Base-by-base conservation (phyloP, 1,139 yeast species). In the Geotrichum klebahnii region DNA sequence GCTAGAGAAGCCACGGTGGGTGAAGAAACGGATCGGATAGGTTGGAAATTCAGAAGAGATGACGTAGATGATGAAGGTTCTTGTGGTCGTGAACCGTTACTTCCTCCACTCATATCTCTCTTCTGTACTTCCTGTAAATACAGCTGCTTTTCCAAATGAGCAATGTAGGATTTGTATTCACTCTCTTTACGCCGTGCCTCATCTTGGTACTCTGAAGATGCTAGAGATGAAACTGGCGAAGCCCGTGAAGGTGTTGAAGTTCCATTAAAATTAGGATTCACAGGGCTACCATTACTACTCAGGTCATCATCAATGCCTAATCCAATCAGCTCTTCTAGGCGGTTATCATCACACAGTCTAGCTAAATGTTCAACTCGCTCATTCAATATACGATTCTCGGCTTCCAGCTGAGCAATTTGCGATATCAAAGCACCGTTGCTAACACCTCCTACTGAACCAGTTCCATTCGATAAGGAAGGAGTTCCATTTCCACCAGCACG, bases 291-390 rank as follows among this genome's bases (percentile, higher is more conserved):
- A 40, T 26, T 40, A n/a, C 22, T 28, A 23, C 32, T 31, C 14
- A 54, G 59, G 5, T 50, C 42, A 32, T 52, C 59, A 1, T 51
- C 59, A 3, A 46, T 45, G 2, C 56, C 51, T n/a, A 57, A 49
- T 0, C 65, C 61, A n/a, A 67, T 59, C 9, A 69, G 51, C 28
- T 60, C 64, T 55, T 79, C 84, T 0, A 83, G 77, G 53, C 73
- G 73, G 50, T 75, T 78, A 44, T 80, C 73, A 59, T 82, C 86
- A 35, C 80, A 76, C 33, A 84, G 66, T 52, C 92, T 70, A 9
- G 78, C 77, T 42, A 80, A 67, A 63, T 84, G 92, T 56, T 83
- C 89, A n/a, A 83, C 70, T 57, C 79, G 77, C 59, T 84, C 92
- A 51, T 76, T 73, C 33, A 84, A 65, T 1, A 84, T 73, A 52